These are phyloP conservation scores for Madurella fahalii DNA, from an alignment of 2,329 filamentous ascomycete species.

Conservation along the genomic window DNA sequence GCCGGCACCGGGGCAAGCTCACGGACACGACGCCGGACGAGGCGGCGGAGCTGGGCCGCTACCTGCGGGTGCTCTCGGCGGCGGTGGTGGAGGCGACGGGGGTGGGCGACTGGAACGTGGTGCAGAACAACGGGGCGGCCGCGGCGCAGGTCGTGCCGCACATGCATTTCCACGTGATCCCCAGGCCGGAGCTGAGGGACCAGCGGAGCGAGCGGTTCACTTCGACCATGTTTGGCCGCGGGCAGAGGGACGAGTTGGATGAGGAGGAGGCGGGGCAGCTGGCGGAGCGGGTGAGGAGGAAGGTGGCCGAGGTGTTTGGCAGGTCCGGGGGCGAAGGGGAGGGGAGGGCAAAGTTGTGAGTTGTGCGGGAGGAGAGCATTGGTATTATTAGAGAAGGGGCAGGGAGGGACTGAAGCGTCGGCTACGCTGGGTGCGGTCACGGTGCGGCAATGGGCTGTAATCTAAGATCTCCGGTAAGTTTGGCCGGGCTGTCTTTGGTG, in stretches of 20 bases:
- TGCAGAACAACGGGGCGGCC: constrained; percentile 89
- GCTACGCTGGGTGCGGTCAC: too few species aligned
- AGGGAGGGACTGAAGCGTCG: too few species aligned
- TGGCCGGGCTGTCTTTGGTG: too few species aligned
- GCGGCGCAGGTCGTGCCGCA: constrained; percentile 92
- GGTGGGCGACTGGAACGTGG: constrained; percentile 86
- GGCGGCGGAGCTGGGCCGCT: constrained; percentile 61
- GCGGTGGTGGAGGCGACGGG: constrained; percentile 67
- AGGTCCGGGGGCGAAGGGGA: constrained; percentile 35
- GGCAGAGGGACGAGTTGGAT: constrained; percentile 68
- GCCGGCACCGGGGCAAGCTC: constrained; percentile 73
- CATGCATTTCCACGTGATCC: constrained; percentile 93
- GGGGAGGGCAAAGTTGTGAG: constrained; percentile 34
- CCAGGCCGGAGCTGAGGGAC: constrained; percentile 64
- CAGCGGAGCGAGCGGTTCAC: constrained; percentile 59
- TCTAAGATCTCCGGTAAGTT: too few species aligned
- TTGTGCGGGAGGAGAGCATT: neutral
- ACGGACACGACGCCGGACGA: constrained; percentile 63
- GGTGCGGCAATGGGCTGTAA: too few species aligned
- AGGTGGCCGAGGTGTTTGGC: constrained; percentile 45
- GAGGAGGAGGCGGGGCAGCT: constrained; percentile 65
- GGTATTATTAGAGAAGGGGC: neutral
- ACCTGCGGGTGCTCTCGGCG: constrained; percentile 67
- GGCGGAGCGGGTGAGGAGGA: constrained; percentile 50
- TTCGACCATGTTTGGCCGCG: constrained; percentile 74